Evolutionary conservation across 495 filamentous ascomycete species (phyloP).

Genomic region (Aspergillus egyptiacus): DNA sequence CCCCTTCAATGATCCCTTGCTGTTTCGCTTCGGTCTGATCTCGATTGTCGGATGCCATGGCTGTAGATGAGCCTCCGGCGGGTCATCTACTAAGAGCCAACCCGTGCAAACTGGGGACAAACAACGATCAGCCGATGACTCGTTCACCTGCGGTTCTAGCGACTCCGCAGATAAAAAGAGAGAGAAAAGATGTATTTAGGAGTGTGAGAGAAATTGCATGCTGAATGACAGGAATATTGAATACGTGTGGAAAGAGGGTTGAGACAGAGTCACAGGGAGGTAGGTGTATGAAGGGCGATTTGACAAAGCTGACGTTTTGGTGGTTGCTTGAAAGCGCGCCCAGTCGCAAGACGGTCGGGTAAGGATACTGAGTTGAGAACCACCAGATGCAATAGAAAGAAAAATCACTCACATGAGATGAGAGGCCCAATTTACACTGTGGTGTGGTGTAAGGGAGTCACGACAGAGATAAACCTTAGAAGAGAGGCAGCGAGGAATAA

Average conservation of each 20-base stretch:
- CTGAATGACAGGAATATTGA: too few species aligned
- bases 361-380: slow-evolving; percentile 2
- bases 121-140: neutral
- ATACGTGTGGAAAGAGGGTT: too few species aligned
- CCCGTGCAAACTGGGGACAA: slow-evolving; percentile 4
- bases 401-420: slow-evolving; percentile 2
- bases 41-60: slow-evolving; percentile 36
- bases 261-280: too few species aligned
- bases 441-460: neutral
- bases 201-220: neutral
- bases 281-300: neutral
- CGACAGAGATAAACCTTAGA: neutral
- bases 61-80: slow-evolving; percentile 18
- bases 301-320: neutral
- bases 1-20: slow-evolving; percentile 65
- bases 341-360: slow-evolving; percentile 1
- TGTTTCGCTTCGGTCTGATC: slow-evolving; percentile 62
- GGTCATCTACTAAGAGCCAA: slow-evolving; percentile 17
- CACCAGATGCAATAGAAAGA: too few species aligned
- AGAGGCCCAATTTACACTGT: neutral
- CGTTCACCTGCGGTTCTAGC: neutral
- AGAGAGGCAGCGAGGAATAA: slow-evolving; percentile 1
- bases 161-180: neutral
- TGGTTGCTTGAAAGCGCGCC: slow-evolving; percentile 18
- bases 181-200: neutral